Conservation (phyloP, 2,329 filamentous ascomycete species). For the Nothophaeocryptopus gaeumannii region DNA sequence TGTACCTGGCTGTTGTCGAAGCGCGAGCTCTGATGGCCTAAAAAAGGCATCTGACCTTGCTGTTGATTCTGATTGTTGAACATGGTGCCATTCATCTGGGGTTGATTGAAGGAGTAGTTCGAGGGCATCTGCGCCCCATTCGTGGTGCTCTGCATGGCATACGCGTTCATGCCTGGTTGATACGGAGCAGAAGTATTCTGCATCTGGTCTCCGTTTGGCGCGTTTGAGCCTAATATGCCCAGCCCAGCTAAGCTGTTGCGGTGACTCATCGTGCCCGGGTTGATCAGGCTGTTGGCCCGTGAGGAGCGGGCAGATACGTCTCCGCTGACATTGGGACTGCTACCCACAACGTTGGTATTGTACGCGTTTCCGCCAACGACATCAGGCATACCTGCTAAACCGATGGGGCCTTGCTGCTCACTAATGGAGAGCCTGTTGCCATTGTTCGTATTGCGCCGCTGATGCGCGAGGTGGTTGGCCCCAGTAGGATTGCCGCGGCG, state of each 20-base stretch:
- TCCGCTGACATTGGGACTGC: slow-evolving; percentile 37
- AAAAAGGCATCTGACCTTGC: slow-evolving; percentile 36
- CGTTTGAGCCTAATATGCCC: slow-evolving; percentile 33
- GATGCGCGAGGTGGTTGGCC: slow-evolving; percentile 86
- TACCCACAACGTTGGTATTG: slow-evolving; percentile 30
- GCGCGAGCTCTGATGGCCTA: slow-evolving; percentile 39
- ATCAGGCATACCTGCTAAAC: slow-evolving; percentile 36
- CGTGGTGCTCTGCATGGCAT: slow-evolving; percentile 34
- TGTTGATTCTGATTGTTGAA: slow-evolving; percentile 29
- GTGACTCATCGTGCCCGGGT: slow-evolving; percentile 36
- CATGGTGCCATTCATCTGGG: slow-evolving; percentile 31
- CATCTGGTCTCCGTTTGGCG: slow-evolving; percentile 28
- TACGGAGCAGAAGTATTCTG: slow-evolving; percentile 29
- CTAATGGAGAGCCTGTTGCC: slow-evolving; percentile 36
- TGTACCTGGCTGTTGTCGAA: slow-evolving; percentile 37
- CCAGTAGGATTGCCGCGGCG: slow-evolving; percentile 93
- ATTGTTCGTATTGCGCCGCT: slow-evolving; percentile 49
- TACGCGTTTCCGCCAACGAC: slow-evolving; percentile 31
- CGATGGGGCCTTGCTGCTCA: slow-evolving; percentile 36
- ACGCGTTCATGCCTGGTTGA: slow-evolving; percentile 33
- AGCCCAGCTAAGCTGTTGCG: slow-evolving; percentile 34
- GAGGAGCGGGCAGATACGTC: slow-evolving; percentile 49
- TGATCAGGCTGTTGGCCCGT: slow-evolving; percentile 50
- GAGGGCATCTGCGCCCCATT: slow-evolving; percentile 30
- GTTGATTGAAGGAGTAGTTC: slow-evolving; percentile 31